Conservation (phyloP, 1,284 basidiomycete genomes). For the Peniophora sp. region DNA sequence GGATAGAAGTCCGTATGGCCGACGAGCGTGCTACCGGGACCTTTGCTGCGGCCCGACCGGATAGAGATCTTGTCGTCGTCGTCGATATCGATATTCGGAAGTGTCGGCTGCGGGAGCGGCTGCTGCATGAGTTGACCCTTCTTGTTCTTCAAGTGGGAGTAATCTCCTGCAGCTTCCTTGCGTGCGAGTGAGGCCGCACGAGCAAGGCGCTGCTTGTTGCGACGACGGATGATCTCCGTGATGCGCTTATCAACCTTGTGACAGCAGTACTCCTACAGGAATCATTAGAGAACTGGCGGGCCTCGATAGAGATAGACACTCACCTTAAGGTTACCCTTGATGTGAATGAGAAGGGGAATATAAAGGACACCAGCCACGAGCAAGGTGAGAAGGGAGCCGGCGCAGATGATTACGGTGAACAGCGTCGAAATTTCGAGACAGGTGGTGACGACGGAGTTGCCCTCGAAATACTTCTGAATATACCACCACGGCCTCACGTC, state of each 20-base stretch:
- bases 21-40: conserved; percentile 41
- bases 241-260: conserved; percentile 99
- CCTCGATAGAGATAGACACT: conserved; percentile 8
- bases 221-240: conserved; percentile 86
- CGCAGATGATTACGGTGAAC: conserved; percentile 86
- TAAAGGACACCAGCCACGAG: conserved; percentile 84
- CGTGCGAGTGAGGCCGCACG: conserved; percentile 80
- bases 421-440: conserved; percentile 83
- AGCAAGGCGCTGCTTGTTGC: conserved; percentile 79
- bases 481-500: conserved; percentile 61
- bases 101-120: conserved; percentile 90
- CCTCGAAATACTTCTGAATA: conserved; percentile 58
- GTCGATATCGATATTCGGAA: conserved; percentile 86
- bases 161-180: conserved; percentile 87
- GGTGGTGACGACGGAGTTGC: conserved; percentile 69
- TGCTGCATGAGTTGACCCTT: conserved; percentile 79
- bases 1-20: conserved; percentile 20
- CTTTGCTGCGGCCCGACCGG: conserved; percentile 34
- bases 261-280: conserved; percentile 86
- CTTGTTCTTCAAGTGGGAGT: conserved; percentile 88
- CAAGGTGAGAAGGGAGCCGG: conserved; percentile 76
- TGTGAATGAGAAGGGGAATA: conserved; percentile 88
- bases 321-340: conserved; percentile 92
- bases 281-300: conserved; percentile 7
- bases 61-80: conserved; percentile 65